Evolutionary conservation across 495 filamentous ascomycete genomes (phyloP).

Genomic region (Lineolata rhizophorae): DNA sequence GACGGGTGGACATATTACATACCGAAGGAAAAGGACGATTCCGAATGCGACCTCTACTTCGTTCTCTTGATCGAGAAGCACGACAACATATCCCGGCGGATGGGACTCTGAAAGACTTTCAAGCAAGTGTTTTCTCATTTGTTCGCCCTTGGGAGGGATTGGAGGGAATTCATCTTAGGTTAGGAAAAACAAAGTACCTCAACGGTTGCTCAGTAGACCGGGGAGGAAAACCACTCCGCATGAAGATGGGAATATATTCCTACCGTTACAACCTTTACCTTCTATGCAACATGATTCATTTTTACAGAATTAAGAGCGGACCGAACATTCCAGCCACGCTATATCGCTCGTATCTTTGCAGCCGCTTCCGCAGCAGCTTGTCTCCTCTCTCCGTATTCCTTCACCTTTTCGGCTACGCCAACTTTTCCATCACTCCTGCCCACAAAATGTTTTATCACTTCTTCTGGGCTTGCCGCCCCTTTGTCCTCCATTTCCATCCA

Average conservation of each 20-base stretch:
- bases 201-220: no score
- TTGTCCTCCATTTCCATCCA: conserved; percentile 20
- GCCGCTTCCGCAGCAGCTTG: no score
- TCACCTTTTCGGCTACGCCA: conserved; percentile 23
- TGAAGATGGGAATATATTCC: no score
- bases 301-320: no score
- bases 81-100: conserved; percentile 6
- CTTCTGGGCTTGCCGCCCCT: conserved; percentile 9
- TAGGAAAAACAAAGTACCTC: no score
- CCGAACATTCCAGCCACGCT: no score
- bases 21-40: conserved; percentile 7
- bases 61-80: conserved; percentile 10
- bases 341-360: no score
- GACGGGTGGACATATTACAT: conserved; percentile 17
- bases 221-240: no score
- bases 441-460: conserved; percentile 29
- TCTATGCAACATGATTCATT: no score
- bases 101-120: conserved; percentile 13
- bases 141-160: conserved; percentile 6
- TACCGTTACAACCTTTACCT: no score
- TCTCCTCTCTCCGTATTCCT: no score
- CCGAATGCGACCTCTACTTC: conserved; percentile 13
- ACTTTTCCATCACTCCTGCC: conserved; percentile 16
- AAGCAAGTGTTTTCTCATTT: conserved; percentile 9
- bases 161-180: conserved; percentile 7